phyloP scores from a whole-genome alignment of 2,329 filamentous ascomycete species.

The Colletotrichum tropicale region DNA sequence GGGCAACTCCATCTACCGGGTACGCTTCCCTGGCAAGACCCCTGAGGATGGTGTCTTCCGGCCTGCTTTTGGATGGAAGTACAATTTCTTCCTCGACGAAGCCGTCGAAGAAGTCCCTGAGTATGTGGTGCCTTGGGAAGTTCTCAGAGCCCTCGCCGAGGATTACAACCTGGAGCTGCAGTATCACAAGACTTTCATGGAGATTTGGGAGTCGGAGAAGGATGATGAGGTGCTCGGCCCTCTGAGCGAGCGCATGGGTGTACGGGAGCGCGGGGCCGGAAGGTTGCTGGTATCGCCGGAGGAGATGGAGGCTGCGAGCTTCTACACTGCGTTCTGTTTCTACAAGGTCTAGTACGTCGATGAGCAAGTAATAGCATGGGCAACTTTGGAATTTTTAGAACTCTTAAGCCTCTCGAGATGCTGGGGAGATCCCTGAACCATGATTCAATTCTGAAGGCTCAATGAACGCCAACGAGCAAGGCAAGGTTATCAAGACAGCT shows the following conservation, averaged over 20 bases:
- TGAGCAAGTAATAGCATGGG: neutral
- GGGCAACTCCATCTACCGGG: conserved; percentile 92
- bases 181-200: conserved; percentile 88
- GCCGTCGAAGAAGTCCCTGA: conserved; percentile 96
- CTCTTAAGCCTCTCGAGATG: too few species aligned
- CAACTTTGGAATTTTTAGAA: neutral
- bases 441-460: too few species aligned
- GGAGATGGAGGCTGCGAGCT: conserved; percentile 90
- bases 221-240: conserved; percentile 81
- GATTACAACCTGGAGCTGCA: conserved; percentile 96
- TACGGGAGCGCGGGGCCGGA: conserved; percentile 72
- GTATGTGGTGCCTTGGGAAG: conserved; percentile 98
- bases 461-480: too few species aligned
- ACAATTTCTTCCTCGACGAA: conserved; percentile 94
- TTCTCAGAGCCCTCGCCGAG: conserved; percentile 92
- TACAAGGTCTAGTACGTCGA: conserved; percentile 76
- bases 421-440: too few species aligned
- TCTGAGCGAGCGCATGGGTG: conserved; percentile 94
- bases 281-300: conserved; percentile 76
- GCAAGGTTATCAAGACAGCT: too few species aligned
- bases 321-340: conserved; percentile 96
- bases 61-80: conserved; percentile 96
- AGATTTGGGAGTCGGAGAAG: conserved; percentile 92
- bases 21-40: conserved; percentile 84
- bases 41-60: conserved; percentile 89